Percentiles rank a stretch among this genome's conserved stretches.
phyloP scores from a whole-genome alignment of 208 protist species.

The Histomonas meleagridis region DNA sequence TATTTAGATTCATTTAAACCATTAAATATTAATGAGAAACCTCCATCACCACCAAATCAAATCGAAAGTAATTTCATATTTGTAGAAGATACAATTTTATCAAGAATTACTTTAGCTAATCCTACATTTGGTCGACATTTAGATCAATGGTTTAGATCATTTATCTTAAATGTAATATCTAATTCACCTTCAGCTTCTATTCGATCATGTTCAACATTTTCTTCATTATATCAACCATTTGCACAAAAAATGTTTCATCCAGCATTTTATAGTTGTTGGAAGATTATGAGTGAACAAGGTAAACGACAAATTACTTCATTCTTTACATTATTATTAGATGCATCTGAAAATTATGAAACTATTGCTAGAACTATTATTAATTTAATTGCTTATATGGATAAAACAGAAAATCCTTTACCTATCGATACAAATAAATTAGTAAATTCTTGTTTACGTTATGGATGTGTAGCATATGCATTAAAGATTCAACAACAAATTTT shows the following conservation, averaged over 20 bases:
- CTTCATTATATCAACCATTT: not conserved
- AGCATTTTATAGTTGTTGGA: not conserved
- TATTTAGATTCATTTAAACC: not conserved
- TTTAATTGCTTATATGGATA: not conserved
- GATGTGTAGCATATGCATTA: not conserved
- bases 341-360: not conserved
- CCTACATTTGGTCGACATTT: not conserved
- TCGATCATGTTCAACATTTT: not conserved
- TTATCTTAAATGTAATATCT: not conserved
- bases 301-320: not conserved
- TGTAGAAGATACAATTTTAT: not conserved
- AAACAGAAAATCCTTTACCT: not conserved
- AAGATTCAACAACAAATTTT: not conserved
- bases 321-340: not conserved
- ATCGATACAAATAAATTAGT: not conserved
- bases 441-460: not conserved
- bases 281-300: not conserved
- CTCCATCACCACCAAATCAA: too few species aligned
- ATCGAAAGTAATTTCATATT: not conserved
- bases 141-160: not conserved
- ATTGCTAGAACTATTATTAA: not conserved
- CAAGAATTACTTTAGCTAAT: not conserved
- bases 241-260: not conserved
- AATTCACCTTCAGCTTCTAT: not conserved
- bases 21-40: not conserved